Percentiles rank a stretch among this genome's conserved stretches.
phyloP scores from a whole-genome alignment of 306 rosid genomes.

The Vigna nakashimae region DNA sequence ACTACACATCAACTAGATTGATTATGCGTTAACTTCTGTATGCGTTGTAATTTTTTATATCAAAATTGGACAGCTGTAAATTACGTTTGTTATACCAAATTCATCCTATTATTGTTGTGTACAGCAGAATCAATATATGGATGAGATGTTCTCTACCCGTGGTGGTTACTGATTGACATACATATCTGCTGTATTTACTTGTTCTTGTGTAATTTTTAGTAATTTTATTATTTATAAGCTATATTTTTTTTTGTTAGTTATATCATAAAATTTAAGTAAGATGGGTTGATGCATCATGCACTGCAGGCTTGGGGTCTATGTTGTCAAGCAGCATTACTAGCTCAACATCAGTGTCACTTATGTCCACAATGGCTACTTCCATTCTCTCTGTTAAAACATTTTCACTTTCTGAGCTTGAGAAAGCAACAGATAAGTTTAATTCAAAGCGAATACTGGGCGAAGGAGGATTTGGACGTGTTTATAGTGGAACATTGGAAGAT shows the following conservation, averaged over 20 bases:
- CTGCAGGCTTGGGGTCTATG: constrained; percentile 79
- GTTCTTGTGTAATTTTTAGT: constrained; percentile 1
- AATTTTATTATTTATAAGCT: constrained; percentile 14
- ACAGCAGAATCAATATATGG: constrained; percentile 6
- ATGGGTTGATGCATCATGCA: constrained; percentile 33
- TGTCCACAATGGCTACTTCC: constrained; percentile 85
- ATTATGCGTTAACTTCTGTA: neutral
- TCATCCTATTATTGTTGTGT: constrained; percentile 1
- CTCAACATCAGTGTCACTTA: constrained; percentile 83
- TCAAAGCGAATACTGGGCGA: constrained; percentile 86
- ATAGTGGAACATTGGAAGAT: constrained; percentile 80
- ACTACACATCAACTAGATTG: constrained; percentile 14
- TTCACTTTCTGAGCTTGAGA: constrained; percentile 79
- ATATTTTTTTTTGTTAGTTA: constrained; percentile 20
- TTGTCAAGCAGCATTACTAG: constrained; percentile 84
- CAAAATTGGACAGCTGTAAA: constrained; percentile 13
- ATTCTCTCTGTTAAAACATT: constrained; percentile 86
- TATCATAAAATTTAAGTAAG: constrained; percentile 27
- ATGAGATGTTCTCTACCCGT: neutral
- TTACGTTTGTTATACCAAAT: constrained; percentile 15
- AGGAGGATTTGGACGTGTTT: constrained; percentile 98
- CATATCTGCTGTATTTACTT: constrained; percentile 28
- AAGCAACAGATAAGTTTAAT: constrained; percentile 84
- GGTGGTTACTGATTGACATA: constrained; percentile 30
- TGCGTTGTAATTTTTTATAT: constrained; percentile 2